phyloP scores from a whole-genome alignment of 2,329 filamentous ascomycete genomes.

The Pseudogymnoascus sp. region DNA sequence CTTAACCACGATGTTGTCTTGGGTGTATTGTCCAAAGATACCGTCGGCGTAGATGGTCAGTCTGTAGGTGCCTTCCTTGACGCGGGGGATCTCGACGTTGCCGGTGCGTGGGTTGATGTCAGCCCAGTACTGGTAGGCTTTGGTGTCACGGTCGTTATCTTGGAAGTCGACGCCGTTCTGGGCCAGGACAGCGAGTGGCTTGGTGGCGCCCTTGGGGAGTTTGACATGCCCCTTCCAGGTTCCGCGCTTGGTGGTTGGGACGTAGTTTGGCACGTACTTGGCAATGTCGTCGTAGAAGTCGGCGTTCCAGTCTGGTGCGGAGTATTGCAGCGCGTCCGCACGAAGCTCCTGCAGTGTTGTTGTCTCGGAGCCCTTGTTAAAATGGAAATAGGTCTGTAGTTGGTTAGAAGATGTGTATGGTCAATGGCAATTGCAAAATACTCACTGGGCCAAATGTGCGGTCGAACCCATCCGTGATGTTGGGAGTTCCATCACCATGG shows the following conservation, averaged over 20 bases:
- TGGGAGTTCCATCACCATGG: constrained; percentile 53
- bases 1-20: constrained; percentile 39
- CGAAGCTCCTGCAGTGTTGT: constrained; percentile 40
- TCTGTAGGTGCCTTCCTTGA: constrained; percentile 51
- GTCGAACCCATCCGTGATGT: constrained; percentile 56
- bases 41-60: constrained; percentile 55
- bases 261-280: constrained; percentile 48
- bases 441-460: constrained; percentile 50
- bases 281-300: constrained; percentile 58
- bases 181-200: constrained; percentile 47
- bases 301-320: constrained; percentile 44
- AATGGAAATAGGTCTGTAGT: constrained; percentile 47
- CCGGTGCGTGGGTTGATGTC: constrained; percentile 38
- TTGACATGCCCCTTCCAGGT: constrained; percentile 41
- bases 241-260: constrained; percentile 42
- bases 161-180: constrained; percentile 45
- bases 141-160: constrained; percentile 46
- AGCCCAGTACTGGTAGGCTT: constrained; percentile 56
- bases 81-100: constrained; percentile 40
- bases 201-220: constrained; percentile 42
- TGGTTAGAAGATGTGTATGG: neutral
- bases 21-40: constrained; percentile 50
- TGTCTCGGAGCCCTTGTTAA: constrained; percentile 45
- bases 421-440: neutral
- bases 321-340: constrained; percentile 44